Base-by-base conservation (phyloP, 148 eudicot genomes). In the Beta vulgaris region DNA sequence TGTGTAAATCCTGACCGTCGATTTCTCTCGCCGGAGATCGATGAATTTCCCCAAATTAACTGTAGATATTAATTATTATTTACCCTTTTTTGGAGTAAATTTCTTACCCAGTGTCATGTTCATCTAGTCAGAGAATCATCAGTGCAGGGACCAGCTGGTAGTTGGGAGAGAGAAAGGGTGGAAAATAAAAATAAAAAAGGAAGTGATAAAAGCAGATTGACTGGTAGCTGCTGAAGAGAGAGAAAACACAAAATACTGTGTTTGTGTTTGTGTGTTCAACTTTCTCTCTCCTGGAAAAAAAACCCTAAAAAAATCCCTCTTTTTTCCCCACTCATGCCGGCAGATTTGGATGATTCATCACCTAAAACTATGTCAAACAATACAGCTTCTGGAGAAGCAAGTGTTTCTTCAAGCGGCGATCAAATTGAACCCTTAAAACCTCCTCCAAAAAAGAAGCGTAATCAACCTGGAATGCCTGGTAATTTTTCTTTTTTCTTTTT, bases 381-480 rank as follows among this genome's bases (percentile, higher is more conserved):
- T 36, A 79, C 88, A 3, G 90, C 71, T 54, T 82, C 92, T 19
- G 92, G 90, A 19, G 97, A 93, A 44, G 90, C 87, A 3, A 88
- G 91, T 78, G 85, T 85, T 3, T 93, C 91, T 11, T 89, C 94
- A 11, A 76, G 85, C 43, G 91, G 85, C 25, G 86, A 88, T 76
- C 92, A 83, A 62, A 32, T 73, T 9, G 82, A 78, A 9, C 80
- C 86, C n/a, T 39, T 79, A 2, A 78, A 80, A 21, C 77, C 90
- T 1, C 78, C 87, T 0, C 65, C 31, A 1, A 93, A 88, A 73
- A 88, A 88, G 84, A 93, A 86, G 82, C 84, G 98, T 14, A 93
- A 88, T 85, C 91, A 91, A 62, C 92, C 98, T 39, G 98, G 98
- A 76, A 91, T 89, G 97, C 98, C 98, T 46, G 98, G 98, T 93